A percentile compares a stretch with the other conserved stretches of the same genome.
These are phyloP conservation scores for Coriaria nepalensis DNA, from an alignment of 306 rosid species.

Conservation along the genomic window DNA sequence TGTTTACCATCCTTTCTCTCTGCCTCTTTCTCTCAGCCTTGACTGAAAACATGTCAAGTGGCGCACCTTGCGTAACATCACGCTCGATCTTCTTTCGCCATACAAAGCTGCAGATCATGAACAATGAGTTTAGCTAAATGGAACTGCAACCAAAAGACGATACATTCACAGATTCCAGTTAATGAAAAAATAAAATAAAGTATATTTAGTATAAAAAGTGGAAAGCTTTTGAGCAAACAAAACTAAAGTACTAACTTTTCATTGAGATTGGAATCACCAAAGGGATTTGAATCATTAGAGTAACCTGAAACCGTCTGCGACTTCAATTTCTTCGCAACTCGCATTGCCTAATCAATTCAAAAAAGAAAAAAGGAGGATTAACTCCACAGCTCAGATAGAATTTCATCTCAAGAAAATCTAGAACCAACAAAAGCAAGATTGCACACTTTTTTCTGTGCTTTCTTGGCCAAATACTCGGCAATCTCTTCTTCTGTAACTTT, in stretches of 20 bases:
- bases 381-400: neutral
- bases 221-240: too few relatives aligned
- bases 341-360: constrained; percentile 31
- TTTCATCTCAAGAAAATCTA: neutral
- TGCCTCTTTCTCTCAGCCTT: constrained; percentile 71
- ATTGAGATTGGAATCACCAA: constrained; percentile 89
- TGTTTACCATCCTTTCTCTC: constrained; percentile 83
- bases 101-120: constrained; percentile 56
- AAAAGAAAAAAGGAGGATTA: neutral
- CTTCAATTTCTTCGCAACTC: constrained; percentile 63
- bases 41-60: constrained; percentile 51
- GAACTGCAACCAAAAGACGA: neutral
- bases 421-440: neutral
- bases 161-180: neutral
- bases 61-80: constrained; percentile 59
- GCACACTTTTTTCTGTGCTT: constrained; percentile 72
- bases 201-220: too few relatives aligned
- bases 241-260: constrained; percentile 39
- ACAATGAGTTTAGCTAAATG: neutral
- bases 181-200: constrained; percentile 5
- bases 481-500: constrained; percentile 51
- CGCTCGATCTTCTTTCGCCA: constrained; percentile 97
- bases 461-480: constrained; percentile 57
- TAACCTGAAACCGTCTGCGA: constrained; percentile 60
- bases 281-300: constrained; percentile 87